Evolutionary conservation across 805 yeast species (phyloP).

Genomic region (Lachancea dasiensis): DNA sequence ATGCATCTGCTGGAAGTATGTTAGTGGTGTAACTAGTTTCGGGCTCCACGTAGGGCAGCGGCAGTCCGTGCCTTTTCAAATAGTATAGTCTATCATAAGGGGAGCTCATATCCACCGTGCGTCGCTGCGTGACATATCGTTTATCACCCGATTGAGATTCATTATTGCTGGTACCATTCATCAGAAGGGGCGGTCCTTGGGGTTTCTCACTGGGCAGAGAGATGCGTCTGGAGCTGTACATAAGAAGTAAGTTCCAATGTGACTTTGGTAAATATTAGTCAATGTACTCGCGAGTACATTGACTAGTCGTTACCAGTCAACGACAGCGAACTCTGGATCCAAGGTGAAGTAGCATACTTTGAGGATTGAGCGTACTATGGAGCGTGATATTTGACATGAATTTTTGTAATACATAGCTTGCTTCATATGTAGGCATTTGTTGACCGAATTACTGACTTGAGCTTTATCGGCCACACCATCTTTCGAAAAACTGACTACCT

Average conservation of each 20-base stretch:
- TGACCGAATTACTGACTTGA: no score
- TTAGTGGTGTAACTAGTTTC: conserved; percentile 28
- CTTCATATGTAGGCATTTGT: no score
- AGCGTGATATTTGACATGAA: no score
- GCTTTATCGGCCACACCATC: no score
- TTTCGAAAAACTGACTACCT: no score
- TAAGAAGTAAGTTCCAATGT: neutral
- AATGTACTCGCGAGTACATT: neutral
- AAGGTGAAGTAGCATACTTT: no score
- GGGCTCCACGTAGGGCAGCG: conserved; percentile 26
- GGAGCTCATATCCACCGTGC: conserved; percentile 31
- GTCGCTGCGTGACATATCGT: conserved; percentile 28
- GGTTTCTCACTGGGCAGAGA: neutral
- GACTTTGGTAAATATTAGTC: neutral
- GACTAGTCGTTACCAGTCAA: neutral
- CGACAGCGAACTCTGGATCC: neutral
- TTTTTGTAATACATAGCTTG: no score
- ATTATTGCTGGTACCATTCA: conserved; percentile 2
- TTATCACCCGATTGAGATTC: conserved; percentile 12
- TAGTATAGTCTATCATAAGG: conserved; percentile 27
- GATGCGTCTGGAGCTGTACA: neutral
- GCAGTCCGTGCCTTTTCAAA: conserved; percentile 26
- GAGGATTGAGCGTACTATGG: no score
- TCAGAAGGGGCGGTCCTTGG: no score
- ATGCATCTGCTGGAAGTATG: conserved; percentile 29